Evolutionary conservation across 2,329 filamentous ascomycete species (phyloP), one percentile per base, ranked within the genome.

Genomic region (Pseudogymnoascus pannorum): DNA sequence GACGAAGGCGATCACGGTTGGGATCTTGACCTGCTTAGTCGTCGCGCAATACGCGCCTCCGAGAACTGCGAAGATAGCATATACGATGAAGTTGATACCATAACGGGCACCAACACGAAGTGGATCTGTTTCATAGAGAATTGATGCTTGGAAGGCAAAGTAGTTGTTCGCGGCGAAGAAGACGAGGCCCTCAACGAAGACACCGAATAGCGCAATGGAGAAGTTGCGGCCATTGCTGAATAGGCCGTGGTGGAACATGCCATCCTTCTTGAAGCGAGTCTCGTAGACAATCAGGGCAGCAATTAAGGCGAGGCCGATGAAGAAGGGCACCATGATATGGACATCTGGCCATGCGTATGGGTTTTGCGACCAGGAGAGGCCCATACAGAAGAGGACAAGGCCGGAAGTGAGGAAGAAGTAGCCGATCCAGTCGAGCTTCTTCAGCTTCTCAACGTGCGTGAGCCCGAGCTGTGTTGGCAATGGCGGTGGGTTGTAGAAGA

Each of bases 91-190:
- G 31, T 66, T 69, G 61, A 77, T 67, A 40, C 69, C 70, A 64
- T 72, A 77, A 1, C 73, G 69, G 1, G 70, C 64, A 7, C 71
- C 71, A 2, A 71, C 69, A 6, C 73, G 63, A 2, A 77, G 66
- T 5, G 68, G 60, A 61, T 76, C 74, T 0, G 66, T 67, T 62
- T 76, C 74, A 61, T 76, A 76, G 5, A 77, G 61, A 1, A 75
- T 64, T 35, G 65, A 67, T 58, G 70, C 68, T 66, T 77, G 68
- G 57, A 74, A 76, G n/a, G 74, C 71, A 38, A 77, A 77, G 66
- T 77, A 77, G 60, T 70, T 74, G 64, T 76, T 77, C n/a, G 71
- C 72, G 0, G 74, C 72, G 59, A 76, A 76, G 63, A 77, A 77
- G 12, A 70, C 71, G 0, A 76, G 58, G 12, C 75, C 75, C 59